Percentiles rank a stretch among this genome's conserved stretches.
Evolutionary conservation across 352 stramenopile species (phyloP).

Genomic region (Globisporangium heterothallicum): DNA sequence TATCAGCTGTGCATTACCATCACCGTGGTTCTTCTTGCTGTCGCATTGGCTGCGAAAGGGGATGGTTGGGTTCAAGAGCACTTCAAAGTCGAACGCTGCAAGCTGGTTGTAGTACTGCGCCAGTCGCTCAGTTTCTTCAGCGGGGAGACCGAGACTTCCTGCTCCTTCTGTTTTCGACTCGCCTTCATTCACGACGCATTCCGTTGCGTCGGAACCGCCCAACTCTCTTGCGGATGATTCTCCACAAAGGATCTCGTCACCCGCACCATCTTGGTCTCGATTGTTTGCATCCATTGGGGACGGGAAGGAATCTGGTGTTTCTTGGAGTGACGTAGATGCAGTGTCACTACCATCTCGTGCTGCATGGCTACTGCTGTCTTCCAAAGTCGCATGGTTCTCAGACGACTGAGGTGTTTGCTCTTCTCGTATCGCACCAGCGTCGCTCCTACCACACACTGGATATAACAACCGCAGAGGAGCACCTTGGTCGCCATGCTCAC

Average conservation of each 20-base stretch:
- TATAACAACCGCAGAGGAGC: neutral
- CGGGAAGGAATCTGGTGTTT: no score
- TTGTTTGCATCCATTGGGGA: no score
- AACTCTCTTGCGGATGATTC: no score
- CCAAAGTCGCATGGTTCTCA: no score
- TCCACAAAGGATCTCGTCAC: no score
- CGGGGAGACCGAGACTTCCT: neutral
- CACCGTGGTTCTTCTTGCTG: neutral
- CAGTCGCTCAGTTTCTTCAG: constrained; percentile 10
- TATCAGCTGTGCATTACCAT: neutral
- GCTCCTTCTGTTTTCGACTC: neutral
- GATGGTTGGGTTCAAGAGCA: constrained; percentile 34
- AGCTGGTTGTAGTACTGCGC: constrained; percentile 27
- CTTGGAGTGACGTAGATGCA: no score
- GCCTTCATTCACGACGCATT: neutral
- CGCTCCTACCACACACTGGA: neutral
- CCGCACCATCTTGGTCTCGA: no score
- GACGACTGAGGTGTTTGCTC: no score
- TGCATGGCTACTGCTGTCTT: no score
- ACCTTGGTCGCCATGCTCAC: neutral
- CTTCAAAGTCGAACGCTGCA: constrained; percentile 44
- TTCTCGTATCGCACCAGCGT: neutral
- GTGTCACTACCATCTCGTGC: no score
- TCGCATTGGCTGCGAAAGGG: constrained; percentile 1
- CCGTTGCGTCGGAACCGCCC: no score